Conservation (phyloP, 2,329 filamentous ascomycete genomes). For the Scleromitrula shiraiana region DNA sequence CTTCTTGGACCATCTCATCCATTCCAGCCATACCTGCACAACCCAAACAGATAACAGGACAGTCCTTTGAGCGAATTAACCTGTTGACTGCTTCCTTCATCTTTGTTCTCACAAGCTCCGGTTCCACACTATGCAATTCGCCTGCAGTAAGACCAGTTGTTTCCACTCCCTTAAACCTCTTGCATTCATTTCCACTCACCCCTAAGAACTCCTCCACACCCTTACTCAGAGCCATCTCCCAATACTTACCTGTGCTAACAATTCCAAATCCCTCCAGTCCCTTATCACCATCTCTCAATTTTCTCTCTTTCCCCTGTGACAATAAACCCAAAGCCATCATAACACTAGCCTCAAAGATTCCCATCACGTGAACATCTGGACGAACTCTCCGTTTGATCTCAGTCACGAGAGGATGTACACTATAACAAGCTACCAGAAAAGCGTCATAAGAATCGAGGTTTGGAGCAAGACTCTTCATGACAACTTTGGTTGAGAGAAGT, state of each 20-base stretch:
- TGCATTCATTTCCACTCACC: constrained; percentile 19
- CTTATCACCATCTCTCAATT: constrained; percentile 5
- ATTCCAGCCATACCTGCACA: constrained; percentile 89
- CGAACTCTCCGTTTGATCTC: constrained; percentile 39
- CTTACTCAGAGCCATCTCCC: constrained; percentile 63
- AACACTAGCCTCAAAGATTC: constrained; percentile 84
- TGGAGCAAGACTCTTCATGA: constrained; percentile 46
- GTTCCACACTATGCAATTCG: constrained; percentile 65
- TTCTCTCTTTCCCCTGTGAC: constrained; percentile 23
- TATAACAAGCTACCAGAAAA: constrained; percentile 86
- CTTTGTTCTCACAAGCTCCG: constrained; percentile 53
- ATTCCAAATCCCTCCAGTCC: constrained; percentile 60
- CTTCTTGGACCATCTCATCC: constrained; percentile 64
- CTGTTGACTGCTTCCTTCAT: constrained; percentile 63
- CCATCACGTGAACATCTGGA: constrained; percentile 53
- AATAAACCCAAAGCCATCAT: constrained; percentile 36
- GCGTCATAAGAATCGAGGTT: constrained; percentile 51
- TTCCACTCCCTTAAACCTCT: constrained; percentile 65
- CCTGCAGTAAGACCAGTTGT: constrained; percentile 74
- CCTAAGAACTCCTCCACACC: constrained; percentile 62
- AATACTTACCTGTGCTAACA: constrained; percentile 77
- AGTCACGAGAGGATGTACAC: constrained; percentile 68
- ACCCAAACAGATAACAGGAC: constrained; percentile 70
- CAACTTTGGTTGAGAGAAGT: constrained; percentile 50
- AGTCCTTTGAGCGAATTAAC: constrained; percentile 48